Percentiles rank a stretch among this genome's conserved stretches.
These are phyloP conservation scores for Pichia eremophila DNA, from an alignment of 805 yeast species.

Conservation along the genomic window DNA sequence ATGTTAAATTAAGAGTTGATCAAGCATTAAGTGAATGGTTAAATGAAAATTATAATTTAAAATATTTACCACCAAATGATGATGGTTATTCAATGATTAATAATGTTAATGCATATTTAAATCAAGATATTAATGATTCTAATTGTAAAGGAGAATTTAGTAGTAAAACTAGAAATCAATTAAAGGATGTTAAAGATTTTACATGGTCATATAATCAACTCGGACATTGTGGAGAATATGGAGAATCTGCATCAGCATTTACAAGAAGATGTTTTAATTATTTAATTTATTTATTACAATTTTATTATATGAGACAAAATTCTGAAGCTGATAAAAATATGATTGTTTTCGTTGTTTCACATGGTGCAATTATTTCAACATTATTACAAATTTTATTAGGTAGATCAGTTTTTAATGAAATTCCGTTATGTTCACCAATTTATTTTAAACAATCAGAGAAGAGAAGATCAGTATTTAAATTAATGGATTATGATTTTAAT, in stretches of 20 bases:
- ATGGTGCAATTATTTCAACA: slow-evolving; percentile 35
- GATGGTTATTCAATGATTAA: slow-evolving; percentile 33
- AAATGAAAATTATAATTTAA: slow-evolving; percentile 30
- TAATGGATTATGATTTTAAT: slow-evolving; percentile 28
- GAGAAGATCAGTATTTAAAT: slow-evolving; percentile 18
- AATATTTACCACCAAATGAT: slow-evolving; percentile 36
- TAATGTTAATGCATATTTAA: slow-evolving; percentile 30
- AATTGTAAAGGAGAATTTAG: slow-evolving; percentile 13
- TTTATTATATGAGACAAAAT: slow-evolving; percentile 18
- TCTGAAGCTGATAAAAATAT: slow-evolving; percentile 24
- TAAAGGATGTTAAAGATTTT: slow-evolving; percentile 19
- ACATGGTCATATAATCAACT: slow-evolving; percentile 27
- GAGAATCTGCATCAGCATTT: slow-evolving; percentile 30
- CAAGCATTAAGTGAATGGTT: slow-evolving; percentile 37
- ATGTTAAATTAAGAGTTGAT: slow-evolving; percentile 28
- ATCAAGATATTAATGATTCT: slow-evolving; percentile 9
- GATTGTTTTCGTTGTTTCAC: slow-evolving; percentile 29
- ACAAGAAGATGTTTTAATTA: slow-evolving; percentile 28
- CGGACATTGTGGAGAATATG: slow-evolving; percentile 36
- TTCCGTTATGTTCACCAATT: slow-evolving; percentile 30
- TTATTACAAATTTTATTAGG: slow-evolving; percentile 30
- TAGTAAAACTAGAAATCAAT: slow-evolving; percentile 11
- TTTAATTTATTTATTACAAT: slow-evolving; percentile 26
- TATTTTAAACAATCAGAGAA: slow-evolving; percentile 22
- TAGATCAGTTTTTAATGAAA: slow-evolving; percentile 30